Conservation (phyloP, 1,139 yeast species). For the Taphrina flavorubra region DNA sequence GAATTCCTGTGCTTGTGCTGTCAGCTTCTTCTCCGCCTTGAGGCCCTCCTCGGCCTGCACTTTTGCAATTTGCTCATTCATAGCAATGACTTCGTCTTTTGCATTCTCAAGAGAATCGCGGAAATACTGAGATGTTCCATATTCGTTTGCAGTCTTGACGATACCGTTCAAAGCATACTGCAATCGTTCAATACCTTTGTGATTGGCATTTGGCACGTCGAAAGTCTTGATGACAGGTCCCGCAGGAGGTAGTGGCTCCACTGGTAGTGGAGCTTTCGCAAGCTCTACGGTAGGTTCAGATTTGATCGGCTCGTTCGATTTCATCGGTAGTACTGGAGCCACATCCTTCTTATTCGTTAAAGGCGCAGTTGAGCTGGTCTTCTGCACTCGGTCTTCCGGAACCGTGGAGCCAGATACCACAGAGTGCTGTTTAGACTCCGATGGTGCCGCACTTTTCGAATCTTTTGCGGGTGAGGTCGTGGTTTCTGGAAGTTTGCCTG, state of each 20-base stretch:
- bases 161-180: constrained; percentile 36
- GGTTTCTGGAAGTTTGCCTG: constrained; percentile 8
- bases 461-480: not conserved
- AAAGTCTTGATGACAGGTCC: constrained; percentile 33
- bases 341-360: not conserved
- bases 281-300: not conserved
- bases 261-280: constrained; percentile 1
- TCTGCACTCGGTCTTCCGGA: not conserved
- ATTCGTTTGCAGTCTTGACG: constrained; percentile 38
- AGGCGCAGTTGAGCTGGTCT: not conserved
- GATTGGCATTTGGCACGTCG: constrained; percentile 26
- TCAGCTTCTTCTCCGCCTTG: constrained; percentile 48
- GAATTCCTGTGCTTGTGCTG: constrained; percentile 51
- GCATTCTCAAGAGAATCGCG: constrained; percentile 31
- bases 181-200: constrained; percentile 27
- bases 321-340: not conserved
- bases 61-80: constrained; percentile 49
- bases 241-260: constrained; percentile 34
- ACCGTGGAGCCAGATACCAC: not conserved
- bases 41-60: constrained; percentile 46
- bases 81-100: constrained; percentile 45
- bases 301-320: not conserved
- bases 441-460: not conserved
- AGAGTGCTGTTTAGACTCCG: not conserved
- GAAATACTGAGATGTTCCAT: constrained; percentile 31